Percentiles rank a stretch among this genome's conserved stretches.
Conservation (phyloP, 805 yeast species). For the Teunomyces stri region DNA sequence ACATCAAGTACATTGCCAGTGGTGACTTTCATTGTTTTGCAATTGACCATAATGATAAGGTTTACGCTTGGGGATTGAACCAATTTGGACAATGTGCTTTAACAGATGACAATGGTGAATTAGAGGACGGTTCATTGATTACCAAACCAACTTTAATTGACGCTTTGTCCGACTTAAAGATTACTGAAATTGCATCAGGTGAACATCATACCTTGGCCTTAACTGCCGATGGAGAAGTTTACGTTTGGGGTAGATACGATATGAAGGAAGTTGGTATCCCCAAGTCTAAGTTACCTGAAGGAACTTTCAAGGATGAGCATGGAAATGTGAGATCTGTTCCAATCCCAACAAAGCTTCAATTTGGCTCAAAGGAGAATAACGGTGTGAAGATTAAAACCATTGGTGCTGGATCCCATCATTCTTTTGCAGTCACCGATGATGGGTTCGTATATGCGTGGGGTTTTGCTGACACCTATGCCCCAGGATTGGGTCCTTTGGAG, state of each 20-base stretch:
- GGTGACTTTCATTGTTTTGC: slow-evolving; percentile 98
- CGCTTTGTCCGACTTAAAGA: slow-evolving; percentile 56
- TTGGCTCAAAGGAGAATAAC: slow-evolving; percentile 28
- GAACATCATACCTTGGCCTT: slow-evolving; percentile 90
- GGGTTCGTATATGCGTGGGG: slow-evolving; percentile 97
- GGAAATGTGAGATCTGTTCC: slow-evolving; percentile 86
- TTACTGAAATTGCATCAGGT: slow-evolving; percentile 76
- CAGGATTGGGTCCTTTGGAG: slow-evolving; percentile 91
- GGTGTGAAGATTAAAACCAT: slow-evolving; percentile 40
- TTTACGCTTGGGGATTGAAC: slow-evolving; percentile 91
- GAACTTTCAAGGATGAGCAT: slow-evolving; percentile 71
- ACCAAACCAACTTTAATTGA: slow-evolving; percentile 72
- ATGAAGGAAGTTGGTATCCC: slow-evolving; percentile 90
- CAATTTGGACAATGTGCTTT: slow-evolving; percentile 95
- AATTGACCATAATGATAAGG: slow-evolving; percentile 64
- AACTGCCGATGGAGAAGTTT: slow-evolving; percentile 68
- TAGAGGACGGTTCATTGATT: slow-evolving; percentile 84
- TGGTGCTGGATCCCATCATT: slow-evolving; percentile 90
- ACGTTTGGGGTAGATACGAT: slow-evolving; percentile 87
- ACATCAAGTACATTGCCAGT: slow-evolving; percentile 76
- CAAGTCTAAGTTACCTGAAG: slow-evolving; percentile 61
- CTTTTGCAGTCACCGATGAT: slow-evolving; percentile 77
- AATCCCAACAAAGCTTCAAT: slow-evolving; percentile 65
- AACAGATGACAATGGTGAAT: slow-evolving; percentile 55
- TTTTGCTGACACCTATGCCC: slow-evolving; percentile 93